Base-by-base conservation (phyloP, 2,329 filamentous ascomycete genomes). In the Paraphaeosphaeria sporulosa region DNA sequence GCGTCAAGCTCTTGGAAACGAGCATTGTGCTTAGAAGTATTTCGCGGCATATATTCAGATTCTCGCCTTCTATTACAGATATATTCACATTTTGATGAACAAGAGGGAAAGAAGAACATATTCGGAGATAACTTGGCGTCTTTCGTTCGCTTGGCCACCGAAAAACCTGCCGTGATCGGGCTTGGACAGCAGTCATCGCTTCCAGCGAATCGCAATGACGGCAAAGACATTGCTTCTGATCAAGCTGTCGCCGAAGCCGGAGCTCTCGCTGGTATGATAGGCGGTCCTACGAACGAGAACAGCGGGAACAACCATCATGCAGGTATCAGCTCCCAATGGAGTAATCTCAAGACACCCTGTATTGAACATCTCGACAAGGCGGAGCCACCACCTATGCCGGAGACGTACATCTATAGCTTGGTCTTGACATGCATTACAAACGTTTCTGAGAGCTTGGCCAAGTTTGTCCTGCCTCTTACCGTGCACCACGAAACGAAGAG, bases 331-430 rank as follows among this genome's bases (percentile, higher is more conserved):
- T 88, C 86, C 3, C 91, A 96, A 71, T 98, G 93, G 93, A 99
- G 95, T 76, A 86, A 90, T 13, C 86, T 97, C 62, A 87, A 93
- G 52, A 90, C 93, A 12, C 90, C 93, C 5, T 97, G 93, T 72
- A 92, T 98, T 62, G 95, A 99, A 69, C 92, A 97, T 65, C 86
- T 98, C 21, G 95, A 99, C 79, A 99, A 98, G 76, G 87, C 88
- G 0, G 94, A 97, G 50, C 86, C 94, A 0, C 93, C 94, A 4
- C 70, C 82, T 0, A 86, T 96, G 23, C 95, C 95, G 0, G 94
- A 97, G 62, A 97, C 95, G 0, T 99, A 99, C 71, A 86, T 97
- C 8, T 98, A 97, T 78, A 93, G 91, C 63, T 83, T 99, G 50
- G 91, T 94, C 1, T 80, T 99, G 44, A 90, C 92, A 2, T 98